These are phyloP conservation scores for Rheum nobile DNA, from an alignment of 148 eudicot genomes.

Conservation along the genomic window DNA sequence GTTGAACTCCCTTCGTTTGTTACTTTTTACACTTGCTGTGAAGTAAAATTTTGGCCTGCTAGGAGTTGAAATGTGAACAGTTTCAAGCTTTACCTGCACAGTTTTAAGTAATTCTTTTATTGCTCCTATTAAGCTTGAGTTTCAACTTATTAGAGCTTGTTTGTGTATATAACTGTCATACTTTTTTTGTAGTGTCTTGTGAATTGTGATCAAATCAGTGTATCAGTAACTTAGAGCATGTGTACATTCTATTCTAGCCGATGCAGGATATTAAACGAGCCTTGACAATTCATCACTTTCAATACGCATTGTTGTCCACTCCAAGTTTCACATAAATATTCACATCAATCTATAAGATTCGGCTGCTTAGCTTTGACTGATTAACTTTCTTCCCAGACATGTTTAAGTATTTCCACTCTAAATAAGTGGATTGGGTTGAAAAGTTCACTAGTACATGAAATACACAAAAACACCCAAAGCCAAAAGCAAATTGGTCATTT, in stretches of 20 bases:
- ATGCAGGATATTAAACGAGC: too few relatives aligned
- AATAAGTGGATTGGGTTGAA: neutral
- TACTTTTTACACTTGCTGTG: neutral
- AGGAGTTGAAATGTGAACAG: constrained; percentile 5
- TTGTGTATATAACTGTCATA: neutral
- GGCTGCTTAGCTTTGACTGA: neutral
- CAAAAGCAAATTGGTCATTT: too few relatives aligned
- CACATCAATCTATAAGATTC: neutral
- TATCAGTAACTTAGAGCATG: neutral
- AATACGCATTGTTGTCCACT: neutral
- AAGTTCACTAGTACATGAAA: neutral
- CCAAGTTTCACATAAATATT: neutral
- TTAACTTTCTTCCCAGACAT: neutral
- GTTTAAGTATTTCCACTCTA: neutral
- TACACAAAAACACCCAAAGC: neutral
- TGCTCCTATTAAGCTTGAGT: neutral
- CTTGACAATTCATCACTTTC: too few relatives aligned
- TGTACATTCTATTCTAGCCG: neutral
- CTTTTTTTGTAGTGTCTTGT: neutral
- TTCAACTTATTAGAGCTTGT: neutral
- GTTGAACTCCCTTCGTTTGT: neutral
- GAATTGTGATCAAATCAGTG: neutral
- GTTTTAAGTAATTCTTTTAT: neutral
- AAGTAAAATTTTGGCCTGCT: neutral
- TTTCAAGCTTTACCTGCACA: neutral